A percentile compares a stretch with the other conserved stretches of the same genome.
These are phyloP conservation scores for Fusarium chlamydosporum DNA, from an alignment of 2,329 filamentous ascomycete genomes.

Conservation along the genomic window DNA sequence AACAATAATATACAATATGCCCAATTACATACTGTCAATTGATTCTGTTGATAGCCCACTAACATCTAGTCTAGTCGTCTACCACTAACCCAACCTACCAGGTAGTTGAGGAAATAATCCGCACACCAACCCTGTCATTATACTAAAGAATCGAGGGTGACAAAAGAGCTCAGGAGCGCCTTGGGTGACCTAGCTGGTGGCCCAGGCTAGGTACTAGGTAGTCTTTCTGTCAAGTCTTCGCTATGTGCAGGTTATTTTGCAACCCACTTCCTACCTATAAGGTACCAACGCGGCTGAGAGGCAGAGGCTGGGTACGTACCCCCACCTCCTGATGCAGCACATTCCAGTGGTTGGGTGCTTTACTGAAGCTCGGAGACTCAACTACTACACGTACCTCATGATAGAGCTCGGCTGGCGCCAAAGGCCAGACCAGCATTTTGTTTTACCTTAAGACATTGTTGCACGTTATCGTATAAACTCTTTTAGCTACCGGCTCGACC, in stretches of 20 bases:
- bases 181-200: no score
- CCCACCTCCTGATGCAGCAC: constrained; percentile 37
- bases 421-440: constrained; percentile 31
- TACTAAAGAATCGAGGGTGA: no score
- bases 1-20: not conserved
- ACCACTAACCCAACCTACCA: not conserved
- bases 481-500: constrained; percentile 1
- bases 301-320: constrained; percentile 47
- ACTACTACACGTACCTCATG: constrained; percentile 36
- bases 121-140: no score
- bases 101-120: no score
- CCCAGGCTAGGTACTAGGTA: no score
- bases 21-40: not conserved
- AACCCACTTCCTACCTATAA: no score
- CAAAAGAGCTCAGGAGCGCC: no score
- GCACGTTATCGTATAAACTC: constrained; percentile 12
- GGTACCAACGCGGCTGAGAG: constrained; percentile 25
- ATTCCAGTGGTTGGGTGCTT: constrained; percentile 25
- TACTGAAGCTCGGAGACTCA: constrained; percentile 16
- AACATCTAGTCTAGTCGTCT: constrained; percentile 1
- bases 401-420: constrained; percentile 41
- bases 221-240: no score
- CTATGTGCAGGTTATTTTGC: no score
- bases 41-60: not conserved
- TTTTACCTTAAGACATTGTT: constrained; percentile 15